Evolutionary conservation across 2,329 filamentous ascomycete genomes (phyloP).

Genomic region (Emericellopsis cladophorae): DNA sequence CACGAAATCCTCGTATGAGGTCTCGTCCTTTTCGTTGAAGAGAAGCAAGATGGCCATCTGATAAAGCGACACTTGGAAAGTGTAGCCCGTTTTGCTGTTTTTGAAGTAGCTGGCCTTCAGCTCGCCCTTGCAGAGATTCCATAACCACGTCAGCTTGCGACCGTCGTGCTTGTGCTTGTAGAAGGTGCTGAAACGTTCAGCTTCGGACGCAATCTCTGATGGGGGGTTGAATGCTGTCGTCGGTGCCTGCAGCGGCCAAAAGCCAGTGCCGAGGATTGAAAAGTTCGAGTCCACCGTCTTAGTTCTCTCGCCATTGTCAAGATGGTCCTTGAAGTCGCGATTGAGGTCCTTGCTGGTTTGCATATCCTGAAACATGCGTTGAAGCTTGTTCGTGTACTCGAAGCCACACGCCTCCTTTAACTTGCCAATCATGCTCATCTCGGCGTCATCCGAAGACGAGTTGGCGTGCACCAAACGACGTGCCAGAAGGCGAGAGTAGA

Average conservation of each 20-base stretch:
- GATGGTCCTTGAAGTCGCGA: constrained; percentile 69
- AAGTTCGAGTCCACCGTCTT: constrained; percentile 77
- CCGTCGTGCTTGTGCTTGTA: constrained; percentile 96
- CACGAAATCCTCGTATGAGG: constrained; percentile 80
- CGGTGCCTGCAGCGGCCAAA: constrained; percentile 87
- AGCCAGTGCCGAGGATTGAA: constrained; percentile 87
- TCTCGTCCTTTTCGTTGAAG: constrained; percentile 82
- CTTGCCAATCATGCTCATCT: constrained; percentile 99
- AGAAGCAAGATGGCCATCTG: constrained; percentile 93
- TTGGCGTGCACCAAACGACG: constrained; percentile 90
- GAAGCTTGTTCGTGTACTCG: constrained; percentile 98
- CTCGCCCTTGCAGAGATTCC: constrained; percentile 97
- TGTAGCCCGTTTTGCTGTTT: constrained; percentile 80
- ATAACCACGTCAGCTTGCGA: constrained; percentile 93
- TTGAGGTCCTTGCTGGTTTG: constrained; percentile 98
- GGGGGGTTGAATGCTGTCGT: constrained; percentile 84
- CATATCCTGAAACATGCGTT: constrained; percentile 99
- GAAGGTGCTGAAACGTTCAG: constrained; percentile 79
- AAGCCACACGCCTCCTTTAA: constrained; percentile 97
- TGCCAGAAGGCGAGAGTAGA: constrained; percentile 93
- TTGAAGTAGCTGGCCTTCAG: constrained; percentile 90
- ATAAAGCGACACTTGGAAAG: constrained; percentile 93
- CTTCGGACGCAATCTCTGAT: constrained; percentile 70
- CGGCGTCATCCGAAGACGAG: constrained; percentile 91
- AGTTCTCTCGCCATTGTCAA: constrained; percentile 39